Evolutionary conservation across 345 rosid genomes (phyloP).

Genomic region (Syzygium oleosum): DNA sequence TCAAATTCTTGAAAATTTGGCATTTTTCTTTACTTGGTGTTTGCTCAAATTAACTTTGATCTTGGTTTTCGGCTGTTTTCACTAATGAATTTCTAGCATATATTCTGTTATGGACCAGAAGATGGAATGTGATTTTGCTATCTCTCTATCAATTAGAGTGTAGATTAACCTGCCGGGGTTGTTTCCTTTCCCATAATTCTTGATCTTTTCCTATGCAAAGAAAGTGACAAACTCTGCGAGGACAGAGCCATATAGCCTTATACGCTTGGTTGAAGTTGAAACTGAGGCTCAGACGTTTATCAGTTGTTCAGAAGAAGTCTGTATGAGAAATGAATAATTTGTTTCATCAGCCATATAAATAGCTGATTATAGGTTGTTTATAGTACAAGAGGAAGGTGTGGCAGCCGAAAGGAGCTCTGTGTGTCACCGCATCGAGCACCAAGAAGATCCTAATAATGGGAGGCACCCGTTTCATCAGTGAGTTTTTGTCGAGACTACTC

Average conservation of each 20-base stretch:
- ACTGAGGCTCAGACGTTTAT: neutral
- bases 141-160: neutral
- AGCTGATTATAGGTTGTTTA: neutral
- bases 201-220: neutral
- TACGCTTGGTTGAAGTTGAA: neutral
- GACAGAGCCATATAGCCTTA: neutral
- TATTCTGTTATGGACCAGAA: neutral
- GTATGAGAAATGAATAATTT: neutral
- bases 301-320: neutral
- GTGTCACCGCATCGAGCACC: constrained; percentile 59
- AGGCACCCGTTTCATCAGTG: constrained; percentile 79
- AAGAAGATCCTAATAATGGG: constrained; percentile 93
- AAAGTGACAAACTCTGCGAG: neutral
- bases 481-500: constrained; percentile 80
- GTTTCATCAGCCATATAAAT: neutral
- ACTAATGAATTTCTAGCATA: neutral
- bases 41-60: neutral
- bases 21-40: neutral
- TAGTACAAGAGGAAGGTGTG: constrained; percentile 67
- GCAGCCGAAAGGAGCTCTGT: constrained; percentile 59
- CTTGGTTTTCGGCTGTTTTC: neutral
- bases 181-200: neutral
- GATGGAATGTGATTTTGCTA: neutral
- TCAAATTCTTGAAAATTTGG: neutral
- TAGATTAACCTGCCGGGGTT: neutral